Evolutionary conservation across 768 basidiomycete species (phyloP), one percentile per base, ranked within the genome.

Genomic region (Gloeopeniophorella convolvens): DNA sequence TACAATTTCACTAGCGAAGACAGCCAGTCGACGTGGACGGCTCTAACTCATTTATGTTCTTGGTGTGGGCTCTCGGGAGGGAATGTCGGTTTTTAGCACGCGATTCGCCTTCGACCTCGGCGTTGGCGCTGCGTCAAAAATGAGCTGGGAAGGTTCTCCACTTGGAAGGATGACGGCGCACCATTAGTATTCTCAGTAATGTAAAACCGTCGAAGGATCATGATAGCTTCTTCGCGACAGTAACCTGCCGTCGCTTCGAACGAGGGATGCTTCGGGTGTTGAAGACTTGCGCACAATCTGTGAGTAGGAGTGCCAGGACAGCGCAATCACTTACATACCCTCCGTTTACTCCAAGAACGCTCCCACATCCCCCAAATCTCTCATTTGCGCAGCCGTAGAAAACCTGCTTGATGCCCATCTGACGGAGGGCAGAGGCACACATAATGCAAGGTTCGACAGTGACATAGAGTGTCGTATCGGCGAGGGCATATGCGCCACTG

Each of bases 401-500:
- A 5, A 97, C 95, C 56, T 85, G 76, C 50, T 81, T 82, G 59
- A 99, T 90, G 13, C 94, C 94, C 55, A 95, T 68, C 68, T 98
- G 96, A 46, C 95, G 79, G 28, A 99, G 76, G 10, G 95, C 96
- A 20, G 90, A 92, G 11, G 93, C 91, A 58, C 96, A 99, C 96
- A 98, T 98, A 65, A 98, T 92, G 68, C 96, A 99, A 0, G 95
- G 96, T 68, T 99, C 95, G 45, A 99, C 96, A 4, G 96, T 99
- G 44, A 98, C 96, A 65, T 98, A 99, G 24, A 98, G 79, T 2
- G 81, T 88, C 18, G 90, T 94, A 9, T 79, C 73, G 1, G 75
- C 74, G 15, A 99, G 76, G 5, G 89, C 89, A 51, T 88, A 80
- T 36, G 65, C 42, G 12, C 52, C 52, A 9, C 35, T 54, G 20